Conservation (phyloP, 257 asterid genomes). For the Euphrasia confusa region DNA sequence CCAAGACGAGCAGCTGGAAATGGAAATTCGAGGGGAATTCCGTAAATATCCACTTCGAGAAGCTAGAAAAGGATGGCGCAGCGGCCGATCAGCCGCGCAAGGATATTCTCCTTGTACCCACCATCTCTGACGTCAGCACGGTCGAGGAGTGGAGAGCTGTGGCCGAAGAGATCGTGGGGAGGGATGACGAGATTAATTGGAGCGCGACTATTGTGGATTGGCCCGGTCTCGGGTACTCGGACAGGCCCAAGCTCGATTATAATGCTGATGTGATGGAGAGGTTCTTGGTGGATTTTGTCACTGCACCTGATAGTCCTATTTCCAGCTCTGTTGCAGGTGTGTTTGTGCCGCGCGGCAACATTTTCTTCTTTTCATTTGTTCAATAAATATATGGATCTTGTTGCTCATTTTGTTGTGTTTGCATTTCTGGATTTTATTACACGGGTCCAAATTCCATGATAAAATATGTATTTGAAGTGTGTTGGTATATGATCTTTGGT, state of each 20-base stretch:
- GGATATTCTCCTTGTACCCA: slow-evolving; percentile 77
- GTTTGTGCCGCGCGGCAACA: background rate
- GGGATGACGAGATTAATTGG: slow-evolving; percentile 41
- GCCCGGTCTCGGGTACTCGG: slow-evolving; percentile 95
- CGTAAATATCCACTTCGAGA: slow-evolving; percentile 65
- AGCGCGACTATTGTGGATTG: slow-evolving; percentile 86
- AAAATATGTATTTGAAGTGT: too few species aligned
- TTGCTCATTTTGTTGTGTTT: too few species aligned
- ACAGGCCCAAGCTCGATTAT: slow-evolving; percentile 80
- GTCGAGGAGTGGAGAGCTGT: slow-evolving; percentile 92
- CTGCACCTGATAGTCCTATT: slow-evolving; percentile 58
- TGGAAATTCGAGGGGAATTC: slow-evolving; percentile 71
- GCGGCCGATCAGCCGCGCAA: slow-evolving; percentile 35
- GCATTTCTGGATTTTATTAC: too few species aligned
- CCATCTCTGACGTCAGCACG: slow-evolving; percentile 93
- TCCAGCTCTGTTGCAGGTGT: slow-evolving; percentile 44
- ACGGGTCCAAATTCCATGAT: too few species aligned
- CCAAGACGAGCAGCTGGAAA: slow-evolving; percentile 42
- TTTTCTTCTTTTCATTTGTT: background rate
- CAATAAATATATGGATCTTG: too few species aligned
- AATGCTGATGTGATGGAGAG: slow-evolving; percentile 84
- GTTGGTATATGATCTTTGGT: too few species aligned
- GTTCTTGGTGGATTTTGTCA: slow-evolving; percentile 74
- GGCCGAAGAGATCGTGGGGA: slow-evolving; percentile 64
- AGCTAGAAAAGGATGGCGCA: slow-evolving; percentile 33